These are phyloP conservation scores for Dothideomycetes sp. DNA, from an alignment of 2,329 filamentous ascomycete species.

Conservation along the genomic window DNA sequence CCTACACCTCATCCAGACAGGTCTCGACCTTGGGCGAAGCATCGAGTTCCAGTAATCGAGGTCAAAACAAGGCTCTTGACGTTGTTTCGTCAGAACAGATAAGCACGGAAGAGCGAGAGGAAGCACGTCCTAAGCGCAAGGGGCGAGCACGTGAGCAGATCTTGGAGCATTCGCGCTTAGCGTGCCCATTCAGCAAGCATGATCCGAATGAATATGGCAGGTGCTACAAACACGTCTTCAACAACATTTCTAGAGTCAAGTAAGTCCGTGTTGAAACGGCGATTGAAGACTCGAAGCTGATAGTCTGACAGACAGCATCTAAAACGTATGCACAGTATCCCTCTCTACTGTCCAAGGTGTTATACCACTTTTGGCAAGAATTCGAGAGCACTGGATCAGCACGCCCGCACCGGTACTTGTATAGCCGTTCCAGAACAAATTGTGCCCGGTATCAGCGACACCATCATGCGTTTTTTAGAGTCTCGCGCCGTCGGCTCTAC, in stretches of 20 bases:
- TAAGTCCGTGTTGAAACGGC: not conserved
- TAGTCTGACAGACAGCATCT: not conserved
- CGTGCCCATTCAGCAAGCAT: conserved; percentile 6
- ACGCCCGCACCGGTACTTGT: not conserved
- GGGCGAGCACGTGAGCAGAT: not conserved
- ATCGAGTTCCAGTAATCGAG: too few relatives aligned
- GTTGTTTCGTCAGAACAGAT: too few relatives aligned
- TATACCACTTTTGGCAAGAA: conserved; percentile 6
- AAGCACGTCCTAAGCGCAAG: conserved; percentile 6
- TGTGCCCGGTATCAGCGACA: conserved; percentile 1
- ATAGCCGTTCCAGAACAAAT: not conserved
- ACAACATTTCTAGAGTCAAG: conserved; percentile 7
- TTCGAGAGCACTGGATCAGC: conserved; percentile 1
- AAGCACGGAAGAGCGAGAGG: too few relatives aligned
- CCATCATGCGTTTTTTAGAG: conserved; percentile 2
- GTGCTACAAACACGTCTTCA: conserved; percentile 6
- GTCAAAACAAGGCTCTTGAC: too few relatives aligned
- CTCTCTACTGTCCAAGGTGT: conserved; percentile 5
- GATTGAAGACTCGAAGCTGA: not conserved
- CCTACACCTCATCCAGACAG: too few relatives aligned
- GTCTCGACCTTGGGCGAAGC: too few relatives aligned
- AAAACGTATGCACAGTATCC: conserved; percentile 6
- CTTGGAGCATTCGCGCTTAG: not conserved
- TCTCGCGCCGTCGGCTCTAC: conserved; percentile 1
- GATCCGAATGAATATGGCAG: conserved; percentile 7